Conservation (phyloP, 2,329 filamentous ascomycete genomes). For the Elsinoe ampelina region DNA sequence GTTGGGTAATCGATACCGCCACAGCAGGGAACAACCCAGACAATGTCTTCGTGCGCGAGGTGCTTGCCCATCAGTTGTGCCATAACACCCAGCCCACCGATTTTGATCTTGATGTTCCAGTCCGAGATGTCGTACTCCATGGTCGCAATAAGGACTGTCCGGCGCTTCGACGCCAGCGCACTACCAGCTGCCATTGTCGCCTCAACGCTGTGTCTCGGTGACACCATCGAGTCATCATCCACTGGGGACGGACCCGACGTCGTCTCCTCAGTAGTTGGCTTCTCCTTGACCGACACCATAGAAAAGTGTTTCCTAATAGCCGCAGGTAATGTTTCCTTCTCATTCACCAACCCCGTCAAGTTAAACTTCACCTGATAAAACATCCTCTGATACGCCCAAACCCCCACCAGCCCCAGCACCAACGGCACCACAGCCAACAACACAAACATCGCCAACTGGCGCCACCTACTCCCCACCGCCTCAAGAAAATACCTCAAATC, state of each 20-base stretch:
- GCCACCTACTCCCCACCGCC: conserved; percentile 45
- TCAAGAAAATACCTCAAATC: conserved; percentile 43
- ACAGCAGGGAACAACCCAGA: conserved; percentile 47
- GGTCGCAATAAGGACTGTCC: conserved; percentile 58
- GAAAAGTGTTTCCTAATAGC: conserved; percentile 5
- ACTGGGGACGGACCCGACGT: background rate
- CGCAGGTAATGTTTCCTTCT: conserved; percentile 24
- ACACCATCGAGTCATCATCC: background rate
- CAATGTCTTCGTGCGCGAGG: conserved; percentile 54
- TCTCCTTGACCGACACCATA: conserved; percentile 2
- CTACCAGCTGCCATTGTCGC: background rate
- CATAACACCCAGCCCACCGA: conserved; percentile 62
- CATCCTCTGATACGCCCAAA: conserved; percentile 50
- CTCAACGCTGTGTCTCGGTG: background rate
- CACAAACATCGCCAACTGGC: conserved; percentile 47
- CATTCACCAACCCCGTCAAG: conserved; percentile 45
- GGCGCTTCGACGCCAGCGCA: conserved; percentile 21
- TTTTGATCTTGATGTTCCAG: conserved; percentile 63
- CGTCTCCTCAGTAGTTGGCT: background rate
- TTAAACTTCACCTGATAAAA: conserved; percentile 59
- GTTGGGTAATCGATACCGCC: conserved; percentile 55
- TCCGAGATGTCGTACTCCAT: conserved; percentile 67
- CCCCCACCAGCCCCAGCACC: conserved; percentile 39
- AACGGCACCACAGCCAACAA: conserved; percentile 48
- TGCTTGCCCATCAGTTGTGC: conserved; percentile 60